Evolutionary conservation across 2,329 filamentous ascomycete species (phyloP), one percentile per base, ranked within the genome.

Genomic region (Neospermospora avenae): DNA sequence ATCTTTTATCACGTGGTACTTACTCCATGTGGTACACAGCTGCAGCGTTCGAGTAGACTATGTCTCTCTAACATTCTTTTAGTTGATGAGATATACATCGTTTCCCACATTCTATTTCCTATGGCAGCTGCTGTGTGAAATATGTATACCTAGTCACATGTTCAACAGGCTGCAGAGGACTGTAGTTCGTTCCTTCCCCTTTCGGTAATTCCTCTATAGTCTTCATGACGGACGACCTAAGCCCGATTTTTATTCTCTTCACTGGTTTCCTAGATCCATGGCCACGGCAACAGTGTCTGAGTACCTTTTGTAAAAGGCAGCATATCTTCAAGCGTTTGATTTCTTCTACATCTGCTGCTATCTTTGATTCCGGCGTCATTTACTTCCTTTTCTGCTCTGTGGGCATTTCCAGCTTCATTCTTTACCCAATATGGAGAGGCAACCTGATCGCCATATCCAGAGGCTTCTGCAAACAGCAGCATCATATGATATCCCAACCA

Each of bases 401-500:
- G 14, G 22, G 16, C 16, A 10, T 10, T 18, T 45, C 39, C 7
- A 4, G 16, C 18, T 13, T 41, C 53, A 6, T 35, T 42, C 31
- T 11, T 45, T 48, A n/a, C 11, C 18, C 24, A 65, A 48, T n/a
- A 67, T 68, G 64, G 63, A 64, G 42, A 37, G 37, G 41, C 22
- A 53, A 10, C 42, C 61, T 11, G 65, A 71, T 62, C 61, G 60
- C 52, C 58, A 64, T 56, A 52, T 66, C 22, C 68, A 70, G 51
- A 63, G 62, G 10, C 66, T 68, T 45, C 49, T 66, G 53, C 59
- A 61, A n/a, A 58, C 68, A 68, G 58, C 63, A n/a, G 59, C 37
- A 16, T 55, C 45, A 4, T 16, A 46, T 16, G 42, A 60, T 44
- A 16, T 14, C 25, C 55, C 67, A 22, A 39, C 62, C 35, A 42